Conservation (phyloP, 352 stramenopile species). For the Elongisporangium anandrum region DNA sequence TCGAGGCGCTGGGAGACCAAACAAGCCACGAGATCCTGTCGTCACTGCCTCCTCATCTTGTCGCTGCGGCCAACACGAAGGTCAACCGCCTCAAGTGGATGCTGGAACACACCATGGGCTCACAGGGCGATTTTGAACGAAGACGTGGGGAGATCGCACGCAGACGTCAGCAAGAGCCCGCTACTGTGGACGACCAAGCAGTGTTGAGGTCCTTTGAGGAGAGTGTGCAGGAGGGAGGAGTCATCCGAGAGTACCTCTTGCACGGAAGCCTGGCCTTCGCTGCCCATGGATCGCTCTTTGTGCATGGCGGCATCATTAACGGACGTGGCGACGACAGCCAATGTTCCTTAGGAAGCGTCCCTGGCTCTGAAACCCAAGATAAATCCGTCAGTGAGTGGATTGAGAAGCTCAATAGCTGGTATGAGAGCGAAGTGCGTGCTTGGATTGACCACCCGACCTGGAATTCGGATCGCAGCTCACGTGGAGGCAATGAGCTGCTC, state of each 20-base stretch:
- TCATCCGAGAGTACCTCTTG: slow-evolving; percentile 84
- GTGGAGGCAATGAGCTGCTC: slow-evolving; percentile 63
- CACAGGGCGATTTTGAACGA: slow-evolving; percentile 87
- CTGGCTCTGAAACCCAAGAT: slow-evolving; percentile 26
- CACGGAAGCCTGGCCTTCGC: slow-evolving; percentile 76
- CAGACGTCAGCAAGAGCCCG: slow-evolving; percentile 7
- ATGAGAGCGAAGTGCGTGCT: slow-evolving; percentile 60
- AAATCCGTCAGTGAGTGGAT: slow-evolving; percentile 49
- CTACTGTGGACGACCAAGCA: slow-evolving; percentile 57
- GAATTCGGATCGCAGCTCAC: slow-evolving; percentile 40
- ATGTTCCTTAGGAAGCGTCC: slow-evolving; percentile 72
- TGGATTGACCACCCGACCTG: slow-evolving; percentile 82
- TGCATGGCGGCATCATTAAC: slow-evolving; percentile 87
- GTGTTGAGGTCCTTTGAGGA: slow-evolving; percentile 78
- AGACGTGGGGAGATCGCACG: slow-evolving; percentile 70
- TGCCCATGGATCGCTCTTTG: slow-evolving; percentile 87
- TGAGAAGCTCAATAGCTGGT: slow-evolving; percentile 81
- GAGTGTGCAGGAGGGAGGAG: slow-evolving; percentile 68
- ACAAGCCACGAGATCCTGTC: background rate
- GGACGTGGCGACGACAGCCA: slow-evolving; percentile 23
- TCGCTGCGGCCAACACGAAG: slow-evolving; percentile 62
- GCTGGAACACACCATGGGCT: slow-evolving; percentile 89
- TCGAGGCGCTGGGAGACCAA: background rate
- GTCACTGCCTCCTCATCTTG: background rate
- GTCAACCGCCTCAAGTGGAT: slow-evolving; percentile 87